Evolutionary conservation across 2,329 filamentous ascomycete genomes (phyloP), one percentile per base, ranked within the genome.

Genomic region (Penicillium sclerotigenum): DNA sequence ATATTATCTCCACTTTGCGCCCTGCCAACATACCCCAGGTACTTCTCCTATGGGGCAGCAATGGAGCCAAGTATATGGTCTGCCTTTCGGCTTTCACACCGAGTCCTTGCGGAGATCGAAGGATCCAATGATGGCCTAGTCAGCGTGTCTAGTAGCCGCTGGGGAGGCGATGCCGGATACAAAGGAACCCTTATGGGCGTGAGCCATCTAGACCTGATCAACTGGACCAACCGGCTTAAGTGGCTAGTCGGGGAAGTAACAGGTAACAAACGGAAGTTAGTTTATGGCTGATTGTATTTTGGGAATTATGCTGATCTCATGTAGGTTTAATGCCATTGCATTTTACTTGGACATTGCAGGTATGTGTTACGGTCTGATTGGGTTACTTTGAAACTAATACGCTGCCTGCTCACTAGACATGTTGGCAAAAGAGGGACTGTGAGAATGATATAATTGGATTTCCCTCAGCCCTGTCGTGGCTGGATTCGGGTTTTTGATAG

Each of bases 281-380:
- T 45, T 28, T 13, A 41, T 24, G n/a, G 10, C 20, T 20, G 4
- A 9, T 20, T 8, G 9, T 46, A 33, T 14, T 52, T 55, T 10
- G 22, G 16, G 26, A 8, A 28, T n/a, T 14, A 11, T 28, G 47
- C 53, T 56, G 20, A 56, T 46, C 2, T 18, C n/a, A 24, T 40
- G 40, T 33, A 56, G 53, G 22, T 87, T 87, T 70, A 87, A 87
- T 83, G 76, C 88, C 69, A 71, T 86, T 69, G 75, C 79, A 75
- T 77, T 89, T 77, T 79, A 83, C 82, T 66, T 85, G 79, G 77
- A 91, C 59, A 85, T 87, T 60, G 87, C 78, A 73, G 87, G 78
- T 87, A 75, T 45, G 53, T 56, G 33, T 51, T 36, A 9, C 28
- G 4, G 38, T 31, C 9, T 40, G 26, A 38, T 37, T 38, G 38